Evolutionary conservation across 2,329 filamentous ascomycete genomes (phyloP).

Genomic region (Bipolaris bicolor): DNA sequence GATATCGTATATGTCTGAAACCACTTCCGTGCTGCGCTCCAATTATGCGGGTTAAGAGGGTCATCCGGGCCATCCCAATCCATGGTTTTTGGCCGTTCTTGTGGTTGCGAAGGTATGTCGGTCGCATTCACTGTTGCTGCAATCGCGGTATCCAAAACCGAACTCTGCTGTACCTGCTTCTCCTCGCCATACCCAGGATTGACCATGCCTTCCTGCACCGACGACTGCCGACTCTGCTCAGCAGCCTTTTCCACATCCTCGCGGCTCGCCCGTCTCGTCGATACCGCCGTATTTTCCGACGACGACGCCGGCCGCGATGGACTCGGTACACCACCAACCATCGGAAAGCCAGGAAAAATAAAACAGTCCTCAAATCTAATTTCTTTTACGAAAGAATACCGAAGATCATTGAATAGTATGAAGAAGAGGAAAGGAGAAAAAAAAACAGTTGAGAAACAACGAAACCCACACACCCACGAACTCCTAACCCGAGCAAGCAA

Average conservation of each 20-base stretch:
- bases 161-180: neutral
- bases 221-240: neutral
- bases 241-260: conserved; percentile 1
- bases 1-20: conserved; percentile 21
- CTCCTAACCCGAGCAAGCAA: no score
- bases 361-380: no score
- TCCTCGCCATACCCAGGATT: neutral
- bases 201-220: neutral
- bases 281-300: neutral
- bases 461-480: no score
- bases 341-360: no score
- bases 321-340: neutral
- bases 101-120: neutral
- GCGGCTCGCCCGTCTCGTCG: neutral
- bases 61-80: conserved; percentile 20
- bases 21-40: conserved; percentile 16
- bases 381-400: neutral
- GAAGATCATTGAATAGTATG: no score
- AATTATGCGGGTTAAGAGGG: conserved; percentile 23
- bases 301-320: neutral
- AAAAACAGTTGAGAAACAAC: neutral
- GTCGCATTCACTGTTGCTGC: neutral
- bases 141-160: neutral
- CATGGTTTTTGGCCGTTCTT: conserved; percentile 8
- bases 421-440: neutral